Evolutionary conservation across 1,284 basidiomycete species (phyloP), one percentile per base, ranked within the genome.

Genomic region (Sphagnurus paluster): DNA sequence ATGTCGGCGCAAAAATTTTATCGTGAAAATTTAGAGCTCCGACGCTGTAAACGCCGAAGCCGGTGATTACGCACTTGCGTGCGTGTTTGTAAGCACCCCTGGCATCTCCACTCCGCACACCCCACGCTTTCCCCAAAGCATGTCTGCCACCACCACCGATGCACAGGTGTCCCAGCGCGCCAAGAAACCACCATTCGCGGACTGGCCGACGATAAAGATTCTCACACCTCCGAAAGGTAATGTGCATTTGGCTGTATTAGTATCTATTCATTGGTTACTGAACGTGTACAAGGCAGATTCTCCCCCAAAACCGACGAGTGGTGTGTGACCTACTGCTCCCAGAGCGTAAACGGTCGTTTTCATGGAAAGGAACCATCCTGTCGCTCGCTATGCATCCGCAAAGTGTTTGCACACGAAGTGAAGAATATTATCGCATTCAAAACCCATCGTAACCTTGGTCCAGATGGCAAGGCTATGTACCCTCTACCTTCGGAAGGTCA

Each of bases 391-490:
- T 90, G 87, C 59, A 67, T 90, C 40, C 84, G 87, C 44, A 80
- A 77, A 54, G 79, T 90, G 55, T 84, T 86, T 60, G 70, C 76
- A 2, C 84, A 87, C 61, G 87, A 90, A 67, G 77, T 89, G 42
- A 70, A 72, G 50, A 79, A 82, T 48, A 66, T 80, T 44, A 52
- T 80, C 14, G 63, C 75, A 13, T 76, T 73, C 67, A 69, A 72
- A 55, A 64, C 60, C 30, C 74, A 77, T 54, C 55, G 58, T 20
- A 63, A 61, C 42, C 48, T 71, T 33, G 65, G 64, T 5, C 47
- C 66, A 13, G 67, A 71, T 47, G 74, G 74, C 16, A 71, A 72
- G 51, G 70, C 73, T 8, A 70, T 69, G 54, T 80, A 79, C 53
- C 80, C 80, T 6, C 67, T 87, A 26, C 83, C 83, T 1, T 67